Evolutionary conservation across 306 rosid species (phyloP).

Genomic region (Trichosanthes truncata): DNA sequence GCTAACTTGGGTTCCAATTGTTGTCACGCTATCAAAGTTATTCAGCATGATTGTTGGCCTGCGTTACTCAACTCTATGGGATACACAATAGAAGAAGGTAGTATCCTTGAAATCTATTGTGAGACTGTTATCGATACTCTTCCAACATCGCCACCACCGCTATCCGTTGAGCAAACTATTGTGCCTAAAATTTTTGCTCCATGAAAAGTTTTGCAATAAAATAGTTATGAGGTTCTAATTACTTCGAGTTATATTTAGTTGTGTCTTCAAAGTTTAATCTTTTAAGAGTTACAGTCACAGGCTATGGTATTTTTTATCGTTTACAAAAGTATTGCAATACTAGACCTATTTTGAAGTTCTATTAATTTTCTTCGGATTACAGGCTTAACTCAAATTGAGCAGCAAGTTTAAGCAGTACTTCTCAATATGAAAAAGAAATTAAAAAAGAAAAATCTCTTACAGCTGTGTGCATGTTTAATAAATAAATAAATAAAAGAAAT

Average conservation of each 20-base stretch:
- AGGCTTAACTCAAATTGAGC: no score
- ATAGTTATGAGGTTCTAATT: not conserved
- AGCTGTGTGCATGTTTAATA: no score
- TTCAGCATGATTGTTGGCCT: not conserved
- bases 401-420: no score
- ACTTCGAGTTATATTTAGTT: no score
- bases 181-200: not conserved
- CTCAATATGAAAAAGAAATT: no score
- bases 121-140: not conserved
- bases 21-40: not conserved
- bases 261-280: not conserved
- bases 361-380: no score
- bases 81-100: not conserved
- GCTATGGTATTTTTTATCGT: no score
- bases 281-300: no score
- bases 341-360: not conserved
- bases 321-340: no score
- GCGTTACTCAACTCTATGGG: not conserved
- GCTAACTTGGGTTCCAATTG: not conserved
- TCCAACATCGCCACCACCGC: not conserved
- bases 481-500: no score
- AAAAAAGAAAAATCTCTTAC: no score
- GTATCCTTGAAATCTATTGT: not conserved
- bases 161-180: not conserved
- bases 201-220: not conserved